Conservation (phyloP, 352 stramenopile species). For the Chrysophaeum taylorii region DNA sequence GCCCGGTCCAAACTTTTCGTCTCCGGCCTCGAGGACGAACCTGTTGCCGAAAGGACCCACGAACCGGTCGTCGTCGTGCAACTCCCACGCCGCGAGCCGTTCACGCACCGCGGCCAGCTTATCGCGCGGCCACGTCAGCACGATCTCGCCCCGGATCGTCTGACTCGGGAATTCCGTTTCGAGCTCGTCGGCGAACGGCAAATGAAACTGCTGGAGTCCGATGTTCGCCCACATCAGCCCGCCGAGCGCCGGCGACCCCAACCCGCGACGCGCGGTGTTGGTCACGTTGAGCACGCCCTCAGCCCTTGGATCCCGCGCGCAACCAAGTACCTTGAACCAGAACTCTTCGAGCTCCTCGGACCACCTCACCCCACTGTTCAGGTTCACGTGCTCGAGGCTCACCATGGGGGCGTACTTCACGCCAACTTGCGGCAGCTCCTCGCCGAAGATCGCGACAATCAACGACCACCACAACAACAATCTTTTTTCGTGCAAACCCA, state of each 20-base stretch:
- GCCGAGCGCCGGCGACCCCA: background rate
- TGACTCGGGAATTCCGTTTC: background rate
- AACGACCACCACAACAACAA: too few species aligned
- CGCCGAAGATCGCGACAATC: too few species aligned
- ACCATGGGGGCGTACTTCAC: background rate
- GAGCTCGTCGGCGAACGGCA: background rate
- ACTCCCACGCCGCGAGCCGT: background rate
- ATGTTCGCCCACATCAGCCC: background rate
- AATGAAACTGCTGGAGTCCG: background rate
- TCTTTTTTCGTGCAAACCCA: too few species aligned
- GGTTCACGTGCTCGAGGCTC: background rate
- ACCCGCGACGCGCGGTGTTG: background rate
- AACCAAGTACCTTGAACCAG: background rate
- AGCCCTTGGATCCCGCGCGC: background rate
- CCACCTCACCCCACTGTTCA: background rate
- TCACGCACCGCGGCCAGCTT: background rate
- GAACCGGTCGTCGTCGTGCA: background rate
- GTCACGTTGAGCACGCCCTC: background rate
- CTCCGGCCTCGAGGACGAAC: background rate
- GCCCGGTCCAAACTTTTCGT: background rate
- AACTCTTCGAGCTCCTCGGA: background rate
- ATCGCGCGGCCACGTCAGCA: background rate
- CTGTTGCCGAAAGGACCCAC: background rate
- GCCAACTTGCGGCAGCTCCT: too few species aligned
- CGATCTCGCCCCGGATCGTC: background rate